Evolutionary conservation across 352 stramenopile genomes (phyloP), one percentile per base, ranked within the genome.

Genomic region (Phytophthora cajani): DNA sequence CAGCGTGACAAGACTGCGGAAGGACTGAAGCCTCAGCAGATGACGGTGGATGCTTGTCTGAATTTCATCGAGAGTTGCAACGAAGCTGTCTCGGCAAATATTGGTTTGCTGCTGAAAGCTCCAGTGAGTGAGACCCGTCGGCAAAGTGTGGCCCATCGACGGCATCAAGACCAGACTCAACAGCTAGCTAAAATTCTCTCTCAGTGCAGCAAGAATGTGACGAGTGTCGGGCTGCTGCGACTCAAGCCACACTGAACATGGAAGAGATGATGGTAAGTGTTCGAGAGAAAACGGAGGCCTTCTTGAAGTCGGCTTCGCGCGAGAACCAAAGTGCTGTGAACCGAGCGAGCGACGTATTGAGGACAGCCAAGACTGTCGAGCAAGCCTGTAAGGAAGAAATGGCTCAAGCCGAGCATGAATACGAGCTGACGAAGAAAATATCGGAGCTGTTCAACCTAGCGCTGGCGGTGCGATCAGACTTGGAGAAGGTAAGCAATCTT

Each of bases 1-100:
- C n/a, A 32, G n/a, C 14, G 54, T 36, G 54, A 60, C 27, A 60
- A 60, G 33, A 60, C 33, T 49, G 54, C 33, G 11, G 54, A 60
- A 23, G 54, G 32, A 47, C 12, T 58, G 6, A 58, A 47, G n/a
- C 53, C 53, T 2, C 33, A 49, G n/a, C 54, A 60, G 19, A 60
- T 60, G 19, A 60, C 54, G 21, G 33, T 19, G 6, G 27, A 27
- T 25, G 23, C n/a, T n/a, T 46, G 30, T 11, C 14, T 19, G 32
- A 19, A 58, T 27, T 32, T 58, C 2, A 46, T 58, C n/a, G 11
- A 25, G 19, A 58, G 30, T 17, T 58, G 53, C 30, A 58, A 58
- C 32, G 53, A 58, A 46, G 53, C 53, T 25, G n/a, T 58, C 14
- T 46, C 53, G 0, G 54, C 54, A 21, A 60, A 32, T 32, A 50